Conservation (phyloP, 768 basidiomycete species). For the Tylopilus subfusipes region DNA sequence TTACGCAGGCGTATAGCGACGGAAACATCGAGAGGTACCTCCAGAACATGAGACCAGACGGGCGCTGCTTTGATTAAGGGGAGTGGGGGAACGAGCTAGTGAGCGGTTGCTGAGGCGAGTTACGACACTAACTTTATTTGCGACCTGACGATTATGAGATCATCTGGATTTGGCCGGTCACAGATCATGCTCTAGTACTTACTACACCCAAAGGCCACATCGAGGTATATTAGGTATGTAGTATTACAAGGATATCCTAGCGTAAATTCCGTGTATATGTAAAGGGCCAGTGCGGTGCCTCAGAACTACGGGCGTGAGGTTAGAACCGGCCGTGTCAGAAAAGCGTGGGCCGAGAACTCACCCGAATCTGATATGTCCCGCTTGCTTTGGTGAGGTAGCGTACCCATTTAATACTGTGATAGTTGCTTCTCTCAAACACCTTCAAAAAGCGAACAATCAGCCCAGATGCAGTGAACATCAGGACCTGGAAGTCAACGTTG, state of each 20-base stretch:
- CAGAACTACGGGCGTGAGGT: constrained; percentile 24
- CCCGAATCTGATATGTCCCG: constrained; percentile 91
- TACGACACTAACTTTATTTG: constrained; percentile 13
- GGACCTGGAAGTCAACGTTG: constrained; percentile 96
- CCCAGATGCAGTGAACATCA: constrained; percentile 98
- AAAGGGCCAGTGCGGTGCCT: constrained; percentile 9
- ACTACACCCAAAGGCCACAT: constrained; percentile 1
- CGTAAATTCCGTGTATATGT: constrained; percentile 26
- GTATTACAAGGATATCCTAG: constrained; percentile 23
- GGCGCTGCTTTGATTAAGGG: constrained; percentile 11
- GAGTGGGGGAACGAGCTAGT: constrained; percentile 9
- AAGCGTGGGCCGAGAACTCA: constrained; percentile 40
- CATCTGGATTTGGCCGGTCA: constrained; percentile 28
- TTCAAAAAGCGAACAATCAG: constrained; percentile 95
- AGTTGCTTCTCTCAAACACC: constrained; percentile 95
- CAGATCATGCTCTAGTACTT: constrained; percentile 1
- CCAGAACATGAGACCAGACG: constrained; percentile 43
- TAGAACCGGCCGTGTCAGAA: background rate
- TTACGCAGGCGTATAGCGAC: background rate
- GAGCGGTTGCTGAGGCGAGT: constrained; percentile 16
- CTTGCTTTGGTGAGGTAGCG: constrained; percentile 92
- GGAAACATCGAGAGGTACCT: constrained; percentile 33
- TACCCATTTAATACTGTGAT: constrained; percentile 95
- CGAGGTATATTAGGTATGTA: constrained; percentile 25
- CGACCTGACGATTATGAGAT: constrained; percentile 12